phyloP scores from a whole-genome alignment of 2,329 filamentous ascomycete genomes.

The Claviceps spartinae region DNA sequence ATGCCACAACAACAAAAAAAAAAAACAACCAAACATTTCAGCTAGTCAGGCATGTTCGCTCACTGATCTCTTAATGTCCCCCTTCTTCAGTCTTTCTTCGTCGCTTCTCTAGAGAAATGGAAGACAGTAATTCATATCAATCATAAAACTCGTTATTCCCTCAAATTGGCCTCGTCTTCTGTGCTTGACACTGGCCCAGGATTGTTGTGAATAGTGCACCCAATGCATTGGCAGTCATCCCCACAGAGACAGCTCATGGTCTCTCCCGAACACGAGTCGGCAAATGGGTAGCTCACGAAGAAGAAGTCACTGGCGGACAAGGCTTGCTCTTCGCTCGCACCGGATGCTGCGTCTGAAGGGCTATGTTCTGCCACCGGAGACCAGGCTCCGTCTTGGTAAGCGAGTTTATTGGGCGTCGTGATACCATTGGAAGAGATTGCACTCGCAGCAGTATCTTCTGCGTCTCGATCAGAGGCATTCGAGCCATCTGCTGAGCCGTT shows the following conservation, averaged over 20 bases:
- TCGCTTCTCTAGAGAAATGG: not conserved
- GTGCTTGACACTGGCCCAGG: constrained; percentile 7
- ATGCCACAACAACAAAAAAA: not conserved
- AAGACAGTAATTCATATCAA: not conserved
- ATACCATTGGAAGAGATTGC: constrained; percentile 9
- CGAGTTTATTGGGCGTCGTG: constrained; percentile 7
- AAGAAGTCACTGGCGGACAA: constrained; percentile 41
- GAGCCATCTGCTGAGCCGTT: constrained; percentile 11
- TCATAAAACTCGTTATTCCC: not conserved
- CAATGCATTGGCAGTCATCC: constrained; percentile 44
- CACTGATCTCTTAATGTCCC: too few species aligned
- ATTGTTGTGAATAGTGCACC: constrained; percentile 39
- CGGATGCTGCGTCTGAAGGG: constrained; percentile 32
- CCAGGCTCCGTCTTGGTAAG: constrained; percentile 15
- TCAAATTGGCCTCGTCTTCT: not conserved
- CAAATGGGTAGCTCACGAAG: constrained; percentile 42
- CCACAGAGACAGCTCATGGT: constrained; percentile 41
- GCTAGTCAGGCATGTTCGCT: too few species aligned
- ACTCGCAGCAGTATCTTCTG: constrained; percentile 10
- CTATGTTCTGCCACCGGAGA: constrained; percentile 30
- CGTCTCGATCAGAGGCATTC: constrained; percentile 13
- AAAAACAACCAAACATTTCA: too few species aligned
- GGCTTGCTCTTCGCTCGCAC: constrained; percentile 34
- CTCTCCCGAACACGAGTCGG: constrained; percentile 34
- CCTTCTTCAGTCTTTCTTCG: too few species aligned